Percentiles rank a stretch among this genome's conserved stretches.
Conservation (phyloP, 495 filamentous ascomycete species). For the Aspergillus nanangensis region DNA sequence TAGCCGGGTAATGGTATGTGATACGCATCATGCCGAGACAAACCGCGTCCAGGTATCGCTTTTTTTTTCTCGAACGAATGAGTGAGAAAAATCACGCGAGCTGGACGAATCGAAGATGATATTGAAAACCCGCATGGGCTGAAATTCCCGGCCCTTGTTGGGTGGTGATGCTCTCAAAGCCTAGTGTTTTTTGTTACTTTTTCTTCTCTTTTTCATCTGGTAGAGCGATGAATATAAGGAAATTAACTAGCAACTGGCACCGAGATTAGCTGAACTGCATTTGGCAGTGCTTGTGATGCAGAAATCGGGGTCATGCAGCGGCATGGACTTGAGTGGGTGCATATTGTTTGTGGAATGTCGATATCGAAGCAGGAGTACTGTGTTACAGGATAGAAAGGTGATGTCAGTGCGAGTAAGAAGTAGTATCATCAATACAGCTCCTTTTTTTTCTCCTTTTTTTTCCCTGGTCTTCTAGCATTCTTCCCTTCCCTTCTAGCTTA, state of each 20-base stretch:
- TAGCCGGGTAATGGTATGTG: slow-evolving; percentile 13
- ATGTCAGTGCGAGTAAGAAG: slow-evolving; percentile 10
- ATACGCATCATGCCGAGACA: neutral
- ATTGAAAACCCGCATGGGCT: no score
- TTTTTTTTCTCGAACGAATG: slow-evolving; percentile 1
- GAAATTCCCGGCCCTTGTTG: slow-evolving; percentile 4
- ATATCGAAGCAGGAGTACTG: slow-evolving; percentile 11
- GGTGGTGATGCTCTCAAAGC: neutral
- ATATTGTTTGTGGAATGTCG: slow-evolving; percentile 14
- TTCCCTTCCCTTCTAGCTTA: slow-evolving; percentile 2
- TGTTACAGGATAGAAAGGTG: slow-evolving; percentile 10
- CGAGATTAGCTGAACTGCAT: no score
- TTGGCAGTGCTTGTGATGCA: neutral
- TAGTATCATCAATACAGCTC: neutral
- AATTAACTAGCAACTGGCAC: no score
- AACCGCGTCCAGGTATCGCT: slow-evolving; percentile 1
- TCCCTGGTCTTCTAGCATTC: neutral
- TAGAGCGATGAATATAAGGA: no score
- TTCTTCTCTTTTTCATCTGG: no score
- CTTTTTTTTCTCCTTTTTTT: neutral
- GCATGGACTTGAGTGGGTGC: neutral
- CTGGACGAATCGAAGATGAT: no score
- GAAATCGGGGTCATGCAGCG: neutral
- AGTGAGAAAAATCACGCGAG: neutral
- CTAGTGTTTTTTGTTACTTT: no score